phyloP scores from a whole-genome alignment of 2,329 filamentous ascomycete genomes.

The Botryotinia globosa region DNA sequence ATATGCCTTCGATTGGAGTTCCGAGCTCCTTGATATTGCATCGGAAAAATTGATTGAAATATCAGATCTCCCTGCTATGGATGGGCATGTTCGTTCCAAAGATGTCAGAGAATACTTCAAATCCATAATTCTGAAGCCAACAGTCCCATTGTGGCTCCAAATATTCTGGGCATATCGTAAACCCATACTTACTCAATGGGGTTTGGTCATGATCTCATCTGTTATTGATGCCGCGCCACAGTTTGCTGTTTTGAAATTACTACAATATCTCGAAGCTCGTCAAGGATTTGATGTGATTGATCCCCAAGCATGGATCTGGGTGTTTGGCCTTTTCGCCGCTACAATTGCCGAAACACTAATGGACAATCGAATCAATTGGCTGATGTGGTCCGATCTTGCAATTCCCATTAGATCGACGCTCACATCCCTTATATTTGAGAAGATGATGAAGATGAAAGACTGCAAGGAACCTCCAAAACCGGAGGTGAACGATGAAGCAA shows the following conservation, averaged over 20 bases:
- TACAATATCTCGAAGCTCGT: slow-evolving; percentile 28
- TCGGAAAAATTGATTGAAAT: slow-evolving; percentile 58
- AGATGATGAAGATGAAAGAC: slow-evolving; percentile 72
- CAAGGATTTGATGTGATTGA: slow-evolving; percentile 24
- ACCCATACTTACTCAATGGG: slow-evolving; percentile 45
- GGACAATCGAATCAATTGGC: slow-evolving; percentile 29
- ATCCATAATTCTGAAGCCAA: slow-evolving; percentile 42
- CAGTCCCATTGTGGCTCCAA: slow-evolving; percentile 50
- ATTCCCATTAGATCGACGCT: slow-evolving; percentile 64
- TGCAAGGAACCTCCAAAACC: slow-evolving; percentile 46
- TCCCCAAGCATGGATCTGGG: slow-evolving; percentile 27
- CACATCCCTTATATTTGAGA: slow-evolving; percentile 68
- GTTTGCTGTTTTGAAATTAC: slow-evolving; percentile 28
- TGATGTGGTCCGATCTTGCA: slow-evolving; percentile 25
- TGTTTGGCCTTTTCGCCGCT: slow-evolving; percentile 23
- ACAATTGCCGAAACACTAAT: slow-evolving; percentile 24
- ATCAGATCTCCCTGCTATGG: slow-evolving; percentile 58
- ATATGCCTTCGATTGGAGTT: slow-evolving; percentile 64
- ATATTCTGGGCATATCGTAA: slow-evolving; percentile 42
- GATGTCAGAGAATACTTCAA: slow-evolving; percentile 51
- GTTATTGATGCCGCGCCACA: slow-evolving; percentile 29
- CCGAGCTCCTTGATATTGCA: slow-evolving; percentile 52
- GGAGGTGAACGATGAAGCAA: slow-evolving; percentile 17
- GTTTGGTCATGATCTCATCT: slow-evolving; percentile 22
- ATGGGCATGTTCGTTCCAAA: slow-evolving; percentile 50